A percentile compares a stretch with the other conserved stretches of the same genome.
phyloP scores from a whole-genome alignment of 495 filamentous ascomycete genomes.

The Immersiella caudata region DNA sequence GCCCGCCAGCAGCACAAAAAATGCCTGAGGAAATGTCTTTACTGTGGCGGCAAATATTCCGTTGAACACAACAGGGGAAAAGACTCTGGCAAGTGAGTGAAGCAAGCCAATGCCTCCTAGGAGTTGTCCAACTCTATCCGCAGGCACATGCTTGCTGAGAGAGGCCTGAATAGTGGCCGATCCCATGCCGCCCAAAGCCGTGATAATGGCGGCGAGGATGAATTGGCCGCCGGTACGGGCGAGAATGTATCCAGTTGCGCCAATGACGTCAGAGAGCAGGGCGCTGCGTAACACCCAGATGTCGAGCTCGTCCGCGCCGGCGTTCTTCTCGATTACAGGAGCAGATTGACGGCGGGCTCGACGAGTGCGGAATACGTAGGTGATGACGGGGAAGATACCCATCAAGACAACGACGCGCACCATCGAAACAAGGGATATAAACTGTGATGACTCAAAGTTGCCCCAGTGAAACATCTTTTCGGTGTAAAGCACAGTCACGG shows the following conservation, averaged over 20 bases:
- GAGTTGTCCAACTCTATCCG: constrained; percentile 76
- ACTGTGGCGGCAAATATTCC: constrained; percentile 83
- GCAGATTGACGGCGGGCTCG: constrained; percentile 38
- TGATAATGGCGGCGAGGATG: constrained; percentile 67
- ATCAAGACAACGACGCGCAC: constrained; percentile 75
- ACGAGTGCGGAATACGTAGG: constrained; percentile 65
- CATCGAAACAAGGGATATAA: constrained; percentile 74
- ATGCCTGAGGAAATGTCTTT: constrained; percentile 71
- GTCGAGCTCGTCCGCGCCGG: constrained; percentile 79
- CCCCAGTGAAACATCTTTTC: constrained; percentile 80
- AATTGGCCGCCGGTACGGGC: constrained; percentile 58
- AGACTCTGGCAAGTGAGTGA: constrained; percentile 77
- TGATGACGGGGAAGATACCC: constrained; percentile 70
- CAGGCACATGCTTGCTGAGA: constrained; percentile 87
- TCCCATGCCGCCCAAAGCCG: constrained; percentile 80
- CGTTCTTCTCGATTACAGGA: constrained; percentile 48
- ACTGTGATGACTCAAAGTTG: constrained; percentile 73
- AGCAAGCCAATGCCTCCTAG: constrained; percentile 85
- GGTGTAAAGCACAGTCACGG: constrained; percentile 77
- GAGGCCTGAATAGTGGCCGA: constrained; percentile 79
- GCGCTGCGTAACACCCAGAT: constrained; percentile 74
- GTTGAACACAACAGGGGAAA: constrained; percentile 81
- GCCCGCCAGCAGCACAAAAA: constrained; percentile 73
- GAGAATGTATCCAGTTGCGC: constrained; percentile 73
- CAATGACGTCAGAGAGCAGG: constrained; percentile 75